A percentile compares a stretch with the other conserved stretches of the same genome.
These are phyloP conservation scores for Roridomyces roridus DNA, from an alignment of 768 basidiomycete genomes.

Conservation along the genomic window DNA sequence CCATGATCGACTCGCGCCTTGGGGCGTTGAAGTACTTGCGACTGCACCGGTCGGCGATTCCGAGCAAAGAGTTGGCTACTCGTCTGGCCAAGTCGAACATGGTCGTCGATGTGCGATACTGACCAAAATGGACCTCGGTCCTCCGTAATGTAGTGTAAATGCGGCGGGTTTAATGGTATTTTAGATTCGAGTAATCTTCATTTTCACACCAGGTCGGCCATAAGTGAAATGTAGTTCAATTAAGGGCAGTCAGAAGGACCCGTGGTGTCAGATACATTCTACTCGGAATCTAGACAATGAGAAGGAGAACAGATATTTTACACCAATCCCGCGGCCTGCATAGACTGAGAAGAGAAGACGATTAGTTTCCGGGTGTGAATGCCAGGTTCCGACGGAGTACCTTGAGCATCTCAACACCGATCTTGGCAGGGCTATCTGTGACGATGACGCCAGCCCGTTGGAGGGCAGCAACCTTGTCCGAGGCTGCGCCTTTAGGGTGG, in stretches of 20 bases:
- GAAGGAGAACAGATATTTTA: conserved; percentile 25
- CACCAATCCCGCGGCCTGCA: conserved; percentile 77
- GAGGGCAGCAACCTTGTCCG: conserved; percentile 91
- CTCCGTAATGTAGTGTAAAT: too few relatives aligned
- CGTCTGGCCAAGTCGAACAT: conserved; percentile 4
- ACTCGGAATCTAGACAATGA: conserved; percentile 20
- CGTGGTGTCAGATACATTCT: conserved; percentile 2
- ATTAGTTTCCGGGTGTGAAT: too few relatives aligned
- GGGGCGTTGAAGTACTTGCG: conserved; percentile 16
- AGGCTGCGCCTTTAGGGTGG: conserved; percentile 70
- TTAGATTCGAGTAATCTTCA: not conserved
- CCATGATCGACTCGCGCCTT: conserved; percentile 12
- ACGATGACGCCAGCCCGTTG: conserved; percentile 93
- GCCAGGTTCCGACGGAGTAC: conserved; percentile 41
- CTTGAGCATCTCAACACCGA: conserved; percentile 89
- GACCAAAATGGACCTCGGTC: not conserved
- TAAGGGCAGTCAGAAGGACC: too few relatives aligned
- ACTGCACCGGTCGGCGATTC: conserved; percentile 16
- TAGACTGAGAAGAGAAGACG: conserved; percentile 53
- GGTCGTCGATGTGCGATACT: conserved; percentile 16
- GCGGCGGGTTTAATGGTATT: too few relatives aligned
- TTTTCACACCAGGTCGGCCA: not conserved
- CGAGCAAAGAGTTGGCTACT: conserved; percentile 8
- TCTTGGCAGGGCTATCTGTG: conserved; percentile 94
- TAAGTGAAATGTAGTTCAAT: too few relatives aligned